A percentile compares a stretch with the other conserved stretches of the same genome.
Evolutionary conservation across 2,329 filamentous ascomycete genomes (phyloP).

Genomic region (Epichloe festucae): DNA sequence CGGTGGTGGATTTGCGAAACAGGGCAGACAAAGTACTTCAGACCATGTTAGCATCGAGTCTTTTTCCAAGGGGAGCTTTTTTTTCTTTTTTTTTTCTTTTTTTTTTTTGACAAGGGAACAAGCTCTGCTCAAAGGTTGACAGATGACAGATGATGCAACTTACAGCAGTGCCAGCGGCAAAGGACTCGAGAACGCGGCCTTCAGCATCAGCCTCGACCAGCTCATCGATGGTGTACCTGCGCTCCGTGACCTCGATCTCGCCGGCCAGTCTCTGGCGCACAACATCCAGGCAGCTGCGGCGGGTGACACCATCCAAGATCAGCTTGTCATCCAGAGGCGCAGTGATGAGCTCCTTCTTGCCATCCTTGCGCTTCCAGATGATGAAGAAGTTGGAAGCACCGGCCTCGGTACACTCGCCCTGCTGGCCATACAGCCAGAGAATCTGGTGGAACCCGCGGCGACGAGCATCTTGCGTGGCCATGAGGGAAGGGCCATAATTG

Average conservation of each 20-base stretch:
- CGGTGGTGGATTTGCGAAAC: slow-evolving; percentile 57
- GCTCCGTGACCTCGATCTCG: slow-evolving; percentile 62
- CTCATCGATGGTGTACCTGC: slow-evolving; percentile 71
- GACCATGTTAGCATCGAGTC: background rate
- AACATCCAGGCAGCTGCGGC: slow-evolving; percentile 65
- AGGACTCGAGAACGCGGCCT: slow-evolving; percentile 69
- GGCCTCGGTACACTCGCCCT: slow-evolving; percentile 75
- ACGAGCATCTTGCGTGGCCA: slow-evolving; percentile 65
- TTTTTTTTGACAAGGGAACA: slow-evolving; percentile 9
- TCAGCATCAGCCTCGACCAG: slow-evolving; percentile 59
- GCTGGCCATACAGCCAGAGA: slow-evolving; percentile 77
- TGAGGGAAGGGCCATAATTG: slow-evolving; percentile 78
- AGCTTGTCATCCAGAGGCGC: slow-evolving; percentile 71
- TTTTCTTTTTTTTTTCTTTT: background rate
- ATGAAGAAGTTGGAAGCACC: slow-evolving; percentile 90
- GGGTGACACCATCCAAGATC: slow-evolving; percentile 81
- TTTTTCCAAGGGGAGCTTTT: background rate
- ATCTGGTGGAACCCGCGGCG: slow-evolving; percentile 72
- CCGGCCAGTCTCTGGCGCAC: slow-evolving; percentile 47
- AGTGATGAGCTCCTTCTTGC: slow-evolving; percentile 58
- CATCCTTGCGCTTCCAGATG: slow-evolving; percentile 47
- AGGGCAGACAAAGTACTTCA: slow-evolving; percentile 56
- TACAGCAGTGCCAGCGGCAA: slow-evolving; percentile 77
- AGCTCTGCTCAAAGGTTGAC: background rate
- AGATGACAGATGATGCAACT: slow-evolving; percentile 22